These are phyloP conservation scores for Leptodontidium sp. DNA, from an alignment of 2,329 filamentous ascomycete genomes.

Conservation along the genomic window DNA sequence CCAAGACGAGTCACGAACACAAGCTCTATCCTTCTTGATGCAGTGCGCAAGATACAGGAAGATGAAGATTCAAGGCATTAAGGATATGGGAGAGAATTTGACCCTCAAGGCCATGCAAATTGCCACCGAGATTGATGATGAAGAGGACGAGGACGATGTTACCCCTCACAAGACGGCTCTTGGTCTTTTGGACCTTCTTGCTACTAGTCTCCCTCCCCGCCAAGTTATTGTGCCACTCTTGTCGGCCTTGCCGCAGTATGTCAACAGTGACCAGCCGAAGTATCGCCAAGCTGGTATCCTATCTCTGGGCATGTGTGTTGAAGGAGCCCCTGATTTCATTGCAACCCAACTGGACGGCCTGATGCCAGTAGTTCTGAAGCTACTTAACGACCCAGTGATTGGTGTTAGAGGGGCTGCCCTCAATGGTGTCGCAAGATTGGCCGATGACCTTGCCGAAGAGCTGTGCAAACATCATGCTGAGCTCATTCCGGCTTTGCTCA, in stretches of 20 bases:
- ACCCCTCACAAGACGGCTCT: conserved; percentile 87
- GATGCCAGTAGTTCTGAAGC: conserved; percentile 82
- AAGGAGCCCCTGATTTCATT: conserved; percentile 97
- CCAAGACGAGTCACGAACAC: conserved; percentile 85
- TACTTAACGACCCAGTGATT: conserved; percentile 84
- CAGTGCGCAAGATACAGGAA: conserved; percentile 91
- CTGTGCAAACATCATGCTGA: conserved; percentile 84
- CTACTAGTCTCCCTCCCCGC: conserved; percentile 86
- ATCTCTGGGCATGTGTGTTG: conserved; percentile 90
- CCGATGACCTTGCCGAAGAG: conserved; percentile 92
- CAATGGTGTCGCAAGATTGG: conserved; percentile 86
- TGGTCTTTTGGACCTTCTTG: conserved; percentile 86
- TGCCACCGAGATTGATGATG: conserved; percentile 84
- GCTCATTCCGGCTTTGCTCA: conserved; percentile 83
- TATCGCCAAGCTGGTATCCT: conserved; percentile 91
- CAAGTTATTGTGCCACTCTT: conserved; percentile 94
- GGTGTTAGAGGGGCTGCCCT: conserved; percentile 88
- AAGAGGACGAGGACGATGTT: conserved; percentile 77
- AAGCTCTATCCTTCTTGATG: conserved; percentile 93
- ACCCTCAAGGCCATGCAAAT: conserved; percentile 90
- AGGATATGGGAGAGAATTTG: conserved; percentile 82
- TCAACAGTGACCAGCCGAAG: conserved; percentile 75
- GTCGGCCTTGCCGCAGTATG: conserved; percentile 84
- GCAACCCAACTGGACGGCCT: conserved; percentile 89
- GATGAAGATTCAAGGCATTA: conserved; percentile 92